Base-by-base conservation (phyloP, 495 filamentous ascomycete genomes). In the Thozetella sp. region DNA sequence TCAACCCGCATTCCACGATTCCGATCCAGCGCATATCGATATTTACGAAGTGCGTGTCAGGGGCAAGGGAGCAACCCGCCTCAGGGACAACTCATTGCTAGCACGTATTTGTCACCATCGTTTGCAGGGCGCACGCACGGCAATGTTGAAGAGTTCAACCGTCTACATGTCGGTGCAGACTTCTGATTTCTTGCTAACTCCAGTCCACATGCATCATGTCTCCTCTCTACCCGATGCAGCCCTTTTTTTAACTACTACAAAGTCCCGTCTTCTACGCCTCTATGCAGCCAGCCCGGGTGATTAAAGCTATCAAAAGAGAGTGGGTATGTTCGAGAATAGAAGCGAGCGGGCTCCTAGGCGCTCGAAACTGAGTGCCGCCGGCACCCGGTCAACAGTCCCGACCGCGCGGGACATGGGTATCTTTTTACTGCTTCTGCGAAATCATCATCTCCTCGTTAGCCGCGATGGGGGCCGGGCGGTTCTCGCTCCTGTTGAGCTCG, bases 371-470 rank as follows among this genome's bases (percentile, higher is more conserved):
- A 37, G 30, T 37, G 30, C 30, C 30, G 17, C 30, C 6, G 30
- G 30, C 30, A 17, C 17, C 30, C 30, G 30, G n/a, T n/a, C n/a
- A n/a, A n/a, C n/a, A n/a, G n/a, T n/a, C n/a, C n/a, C n/a, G n/a
- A n/a, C n/a, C n/a, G n/a, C n/a, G n/a, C n/a, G n/a, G n/a, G n/a
- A n/a, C 43, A 48, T 10, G 43, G 43, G 43, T 48, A 48, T 48
- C 43, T 10, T 3, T 48, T 48, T 72, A 76, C 60, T 76, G 72
- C 59, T 78, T 78, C 58, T 63, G 75, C 25, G 74, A 74, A 34
- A 76, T 72, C 71, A 76, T 73, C 68, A 76, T 72, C 64, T 76
- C 68, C 65, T 76, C 72, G 56, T 76, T 78, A 17, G 73, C 71
- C 17, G 67, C 61, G 45, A 78, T 76, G 3, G 74, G 67, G 0